Percentiles rank a stretch among this genome's conserved stretches.
These are phyloP conservation scores for Solanum chilense DNA, from an alignment of 257 asterid genomes.

Conservation along the genomic window DNA sequence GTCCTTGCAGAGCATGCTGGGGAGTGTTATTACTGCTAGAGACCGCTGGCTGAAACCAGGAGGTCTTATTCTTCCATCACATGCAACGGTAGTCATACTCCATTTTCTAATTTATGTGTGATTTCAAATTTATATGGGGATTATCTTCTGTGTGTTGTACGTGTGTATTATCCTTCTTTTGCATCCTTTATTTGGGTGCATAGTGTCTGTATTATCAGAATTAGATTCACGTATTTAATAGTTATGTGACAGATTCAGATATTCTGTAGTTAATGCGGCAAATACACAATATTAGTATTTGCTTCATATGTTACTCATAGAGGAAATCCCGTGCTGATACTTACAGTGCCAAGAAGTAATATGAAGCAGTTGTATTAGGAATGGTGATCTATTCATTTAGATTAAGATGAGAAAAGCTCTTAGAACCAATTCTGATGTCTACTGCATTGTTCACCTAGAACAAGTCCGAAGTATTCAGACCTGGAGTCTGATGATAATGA, in stretches of 20 bases:
- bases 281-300: not conserved
- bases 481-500: not conserved
- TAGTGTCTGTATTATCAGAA: not conserved
- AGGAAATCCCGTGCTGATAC: not conserved
- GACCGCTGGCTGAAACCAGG: conserved; percentile 99
- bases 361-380: not conserved
- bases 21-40: conserved; percentile 92
- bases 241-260: not conserved
- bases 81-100: conserved; percentile 59
- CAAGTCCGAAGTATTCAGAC: not conserved
- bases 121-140: not conserved
- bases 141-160: not conserved
- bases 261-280: not conserved
- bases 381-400: not conserved
- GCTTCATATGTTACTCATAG: not conserved
- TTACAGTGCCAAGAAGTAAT: not conserved
- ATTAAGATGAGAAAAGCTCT: not conserved
- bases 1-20: conserved; percentile 84
- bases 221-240: not conserved
- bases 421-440: not conserved
- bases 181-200: not conserved
- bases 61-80: conserved; percentile 94
- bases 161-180: not conserved
- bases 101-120: not conserved
- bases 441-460: not conserved